A percentile compares a stretch with the other conserved stretches of the same genome.
These are phyloP conservation scores for Acaromyces ingoldii DNA, from an alignment of 1,284 basidiomycete species.

Conservation along the genomic window DNA sequence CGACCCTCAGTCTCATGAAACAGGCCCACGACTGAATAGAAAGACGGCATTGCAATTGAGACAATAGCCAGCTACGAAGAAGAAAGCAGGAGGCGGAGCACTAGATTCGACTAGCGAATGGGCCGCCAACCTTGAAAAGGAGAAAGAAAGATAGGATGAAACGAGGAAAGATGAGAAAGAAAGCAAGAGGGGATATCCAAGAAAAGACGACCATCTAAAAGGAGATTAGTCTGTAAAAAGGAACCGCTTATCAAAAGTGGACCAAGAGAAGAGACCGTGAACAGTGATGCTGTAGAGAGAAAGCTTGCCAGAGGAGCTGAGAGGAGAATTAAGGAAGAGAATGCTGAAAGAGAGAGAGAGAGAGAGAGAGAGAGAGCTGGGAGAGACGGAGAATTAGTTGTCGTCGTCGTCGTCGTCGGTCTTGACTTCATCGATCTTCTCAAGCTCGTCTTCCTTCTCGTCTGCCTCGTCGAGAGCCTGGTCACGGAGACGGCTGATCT, in stretches of 20 bases:
- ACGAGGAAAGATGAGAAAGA: background rate
- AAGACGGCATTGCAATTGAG: too few relatives aligned
- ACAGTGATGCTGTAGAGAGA: background rate
- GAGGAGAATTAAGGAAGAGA: background rate
- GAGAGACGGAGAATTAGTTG: background rate
- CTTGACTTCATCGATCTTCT: conserved; percentile 74
- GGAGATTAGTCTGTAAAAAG: background rate
- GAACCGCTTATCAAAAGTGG: background rate
- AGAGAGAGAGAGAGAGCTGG: background rate
- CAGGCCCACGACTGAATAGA: too few relatives aligned
- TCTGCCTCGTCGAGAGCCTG: background rate
- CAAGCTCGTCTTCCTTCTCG: conserved; percentile 3
- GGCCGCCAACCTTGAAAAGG: background rate
- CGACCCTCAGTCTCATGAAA: too few relatives aligned
- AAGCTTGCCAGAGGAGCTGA: background rate
- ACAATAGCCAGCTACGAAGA: too few relatives aligned
- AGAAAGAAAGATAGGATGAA: background rate
- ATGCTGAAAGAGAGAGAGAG: background rate
- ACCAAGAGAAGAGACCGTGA: background rate
- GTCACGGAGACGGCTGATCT: conserved; percentile 4
- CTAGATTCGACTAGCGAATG: too few relatives aligned
- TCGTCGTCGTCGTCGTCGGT: conserved; percentile 56
- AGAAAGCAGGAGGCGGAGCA: too few relatives aligned
- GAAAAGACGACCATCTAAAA: background rate
- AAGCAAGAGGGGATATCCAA: background rate